Evolutionary conservation across 371 early-diverging fungal genomes (phyloP).

Genomic region (Lichtheimia ornata): DNA sequence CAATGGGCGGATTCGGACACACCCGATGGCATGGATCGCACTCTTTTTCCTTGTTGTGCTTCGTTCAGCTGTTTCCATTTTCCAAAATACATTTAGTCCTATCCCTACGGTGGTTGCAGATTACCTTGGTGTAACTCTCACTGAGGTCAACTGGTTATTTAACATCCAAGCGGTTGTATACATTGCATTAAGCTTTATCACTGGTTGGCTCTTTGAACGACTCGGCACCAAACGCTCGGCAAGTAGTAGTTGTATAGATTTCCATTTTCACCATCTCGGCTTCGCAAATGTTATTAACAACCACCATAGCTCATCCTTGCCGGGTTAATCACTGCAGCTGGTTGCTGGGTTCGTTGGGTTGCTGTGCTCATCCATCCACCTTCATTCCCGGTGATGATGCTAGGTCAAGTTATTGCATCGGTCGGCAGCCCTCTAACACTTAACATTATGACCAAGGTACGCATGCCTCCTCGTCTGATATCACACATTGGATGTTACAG

Average conservation of each 20-base stretch:
- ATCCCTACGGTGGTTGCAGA: constrained; percentile 40
- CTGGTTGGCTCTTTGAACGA: constrained; percentile 51
- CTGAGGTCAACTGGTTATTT: constrained; percentile 42
- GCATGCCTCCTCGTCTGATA: neutral
- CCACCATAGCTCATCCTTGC: constrained; percentile 44
- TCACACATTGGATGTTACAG: no score
- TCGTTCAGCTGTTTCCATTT: constrained; percentile 38
- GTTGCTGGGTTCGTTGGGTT: constrained; percentile 63
- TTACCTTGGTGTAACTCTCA: constrained; percentile 30
- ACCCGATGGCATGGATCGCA: constrained; percentile 39
- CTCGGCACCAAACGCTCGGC: constrained; percentile 49
- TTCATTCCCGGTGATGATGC: constrained; percentile 49
- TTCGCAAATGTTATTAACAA: no score
- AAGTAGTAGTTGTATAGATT: constrained; percentile 9
- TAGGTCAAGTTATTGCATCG: constrained; percentile 64
- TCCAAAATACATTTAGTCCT: constrained; percentile 42
- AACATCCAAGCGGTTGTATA: constrained; percentile 51
- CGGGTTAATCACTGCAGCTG: constrained; percentile 45
- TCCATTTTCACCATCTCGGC: neutral
- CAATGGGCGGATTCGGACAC: constrained; percentile 17
- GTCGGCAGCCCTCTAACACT: constrained; percentile 64
- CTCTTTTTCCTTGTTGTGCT: constrained; percentile 34
- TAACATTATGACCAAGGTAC: constrained; percentile 57
- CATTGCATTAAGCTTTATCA: constrained; percentile 49
- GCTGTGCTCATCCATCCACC: constrained; percentile 44